A percentile compares a stretch with the other conserved stretches of the same genome.
Evolutionary conservation across 352 stramenopile species (phyloP).

Genomic region (Globisporangium solare): DNA sequence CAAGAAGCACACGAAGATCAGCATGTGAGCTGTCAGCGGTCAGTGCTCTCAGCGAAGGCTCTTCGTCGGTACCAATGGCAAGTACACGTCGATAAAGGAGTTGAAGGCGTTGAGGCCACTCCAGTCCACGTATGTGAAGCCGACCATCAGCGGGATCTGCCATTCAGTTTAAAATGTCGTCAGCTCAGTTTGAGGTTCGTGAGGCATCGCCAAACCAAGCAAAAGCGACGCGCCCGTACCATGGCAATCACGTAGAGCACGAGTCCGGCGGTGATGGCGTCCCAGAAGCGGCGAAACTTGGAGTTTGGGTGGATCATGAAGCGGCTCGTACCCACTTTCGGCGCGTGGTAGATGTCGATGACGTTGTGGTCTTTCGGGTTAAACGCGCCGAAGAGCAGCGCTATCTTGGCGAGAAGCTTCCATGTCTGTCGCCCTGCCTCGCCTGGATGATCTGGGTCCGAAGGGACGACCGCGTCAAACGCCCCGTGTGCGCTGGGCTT

Average conservation of each 20-base stretch:
- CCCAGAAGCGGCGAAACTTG: slow-evolving; percentile 65
- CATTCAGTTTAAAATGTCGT: background rate
- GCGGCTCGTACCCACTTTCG: slow-evolving; percentile 38
- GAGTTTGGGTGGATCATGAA: slow-evolving; percentile 85
- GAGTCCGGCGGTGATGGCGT: slow-evolving; percentile 57
- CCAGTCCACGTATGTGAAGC: slow-evolving; percentile 72
- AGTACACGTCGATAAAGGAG: slow-evolving; percentile 78
- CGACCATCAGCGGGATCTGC: slow-evolving; percentile 50
- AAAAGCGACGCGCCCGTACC: slow-evolving; percentile 17
- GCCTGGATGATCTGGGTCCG: background rate
- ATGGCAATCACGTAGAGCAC: slow-evolving; percentile 77
- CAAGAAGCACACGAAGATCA: background rate
- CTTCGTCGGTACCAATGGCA: slow-evolving; percentile 28
- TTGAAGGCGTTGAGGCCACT: slow-evolving; percentile 38
- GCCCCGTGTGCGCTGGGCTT: background rate
- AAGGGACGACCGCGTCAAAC: slow-evolving; percentile 5
- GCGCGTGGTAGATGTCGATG: slow-evolving; percentile 81
- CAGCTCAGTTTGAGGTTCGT: background rate
- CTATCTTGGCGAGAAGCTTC: slow-evolving; percentile 21
- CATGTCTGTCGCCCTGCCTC: slow-evolving; percentile 15
- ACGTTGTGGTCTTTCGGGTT: slow-evolving; percentile 31
- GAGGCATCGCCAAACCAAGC: background rate
- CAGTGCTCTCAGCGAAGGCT: background rate
- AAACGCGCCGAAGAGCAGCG: slow-evolving; percentile 21
- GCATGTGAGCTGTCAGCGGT: background rate